Evolutionary conservation across 2,329 filamentous ascomycete genomes (phyloP), one percentile per base, ranked within the genome.

Genomic region (Monosporascus sp.): DNA sequence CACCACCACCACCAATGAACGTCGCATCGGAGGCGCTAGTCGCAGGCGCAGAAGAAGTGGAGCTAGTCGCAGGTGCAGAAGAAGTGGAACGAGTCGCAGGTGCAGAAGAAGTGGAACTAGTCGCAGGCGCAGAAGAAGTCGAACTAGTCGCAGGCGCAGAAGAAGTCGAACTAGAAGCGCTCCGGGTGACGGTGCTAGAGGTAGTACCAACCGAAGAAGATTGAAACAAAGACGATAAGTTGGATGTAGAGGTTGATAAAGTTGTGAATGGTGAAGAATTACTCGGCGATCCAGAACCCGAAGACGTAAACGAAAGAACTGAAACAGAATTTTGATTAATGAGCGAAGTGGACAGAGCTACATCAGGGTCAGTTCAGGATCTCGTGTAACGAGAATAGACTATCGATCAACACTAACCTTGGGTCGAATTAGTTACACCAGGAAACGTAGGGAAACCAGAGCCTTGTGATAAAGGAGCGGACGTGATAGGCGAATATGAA

Each of bases 401-500:
- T 35, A 47, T 24, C 4, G 15, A 47, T 20, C 43, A 43, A 46
- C 4, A 58, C 56, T 24, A 15, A 61, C 59, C 55, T 61, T 58
- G 54, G 50, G 60, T 64, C 53, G 63, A 61, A 55, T 67, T 66
- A 20, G 60, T 62, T 53, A 60, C 55, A 52, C 63, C 59, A 58
- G 59, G 48, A 53, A 64, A 51, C 38, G 65, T 61, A 58, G 64
- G 62, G 51, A 65, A 67, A 56, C 55, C 56, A 46, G 62, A 58
- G 55, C 58, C 51, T 45, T 56, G 53, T 50, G 65, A 64, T 53
- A 63, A 67, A 66, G 57, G 64, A 67, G 64, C 55, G 63, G 64
- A 63, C 48, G 65, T 63, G 55, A 66, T 58, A 58, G 63, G 58
- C 52, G 62, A 58, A 58, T 65, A 67, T 56, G 65, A 65, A 51